phyloP scores from a whole-genome alignment of 805 yeast species.

The Naumovozyma baii region DNA sequence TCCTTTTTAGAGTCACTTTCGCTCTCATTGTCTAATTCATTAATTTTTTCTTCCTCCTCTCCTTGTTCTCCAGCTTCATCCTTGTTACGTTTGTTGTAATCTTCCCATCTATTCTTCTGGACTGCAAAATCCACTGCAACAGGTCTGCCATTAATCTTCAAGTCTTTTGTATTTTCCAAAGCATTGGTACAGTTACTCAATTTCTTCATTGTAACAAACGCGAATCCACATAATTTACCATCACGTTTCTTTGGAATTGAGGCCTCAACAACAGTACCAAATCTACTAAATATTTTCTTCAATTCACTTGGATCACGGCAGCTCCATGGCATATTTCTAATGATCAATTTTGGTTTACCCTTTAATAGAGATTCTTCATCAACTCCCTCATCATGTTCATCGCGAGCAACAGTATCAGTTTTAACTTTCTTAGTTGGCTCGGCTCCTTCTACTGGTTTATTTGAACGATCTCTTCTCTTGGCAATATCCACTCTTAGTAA shows the following conservation, averaged over 20 bases:
- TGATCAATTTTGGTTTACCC: conserved; percentile 76
- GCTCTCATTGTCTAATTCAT: conserved; percentile 28
- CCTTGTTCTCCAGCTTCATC: conserved; percentile 33
- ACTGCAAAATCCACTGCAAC: conserved; percentile 93
- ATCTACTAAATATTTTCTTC: conserved; percentile 59
- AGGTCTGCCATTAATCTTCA: conserved; percentile 78
- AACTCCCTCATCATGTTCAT: conserved; percentile 8
- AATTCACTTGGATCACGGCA: conserved; percentile 68
- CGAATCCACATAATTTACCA: conserved; percentile 91
- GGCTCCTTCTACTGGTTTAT: conserved; percentile 13
- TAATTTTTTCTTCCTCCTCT: conserved; percentile 33
- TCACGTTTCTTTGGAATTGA: conserved; percentile 80
- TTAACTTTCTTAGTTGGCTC: conserved; percentile 1
- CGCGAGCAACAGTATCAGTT: background rate
- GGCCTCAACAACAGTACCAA: conserved; percentile 82
- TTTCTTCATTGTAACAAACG: conserved; percentile 83
- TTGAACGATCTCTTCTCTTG: conserved; percentile 77
- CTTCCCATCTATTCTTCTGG: conserved; percentile 77
- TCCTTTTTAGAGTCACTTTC: conserved; percentile 32
- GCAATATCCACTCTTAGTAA: conserved; percentile 76
- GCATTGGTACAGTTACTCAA: conserved; percentile 70
- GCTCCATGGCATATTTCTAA: conserved; percentile 95
- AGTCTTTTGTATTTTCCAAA: conserved; percentile 59
- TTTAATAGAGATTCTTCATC: conserved; percentile 44
- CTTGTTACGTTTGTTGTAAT: conserved; percentile 37